A percentile compares a stretch with the other conserved stretches of the same genome.
Evolutionary conservation across 148 eudicot species (phyloP).

Genomic region (Salicornia ramosissima): DNA sequence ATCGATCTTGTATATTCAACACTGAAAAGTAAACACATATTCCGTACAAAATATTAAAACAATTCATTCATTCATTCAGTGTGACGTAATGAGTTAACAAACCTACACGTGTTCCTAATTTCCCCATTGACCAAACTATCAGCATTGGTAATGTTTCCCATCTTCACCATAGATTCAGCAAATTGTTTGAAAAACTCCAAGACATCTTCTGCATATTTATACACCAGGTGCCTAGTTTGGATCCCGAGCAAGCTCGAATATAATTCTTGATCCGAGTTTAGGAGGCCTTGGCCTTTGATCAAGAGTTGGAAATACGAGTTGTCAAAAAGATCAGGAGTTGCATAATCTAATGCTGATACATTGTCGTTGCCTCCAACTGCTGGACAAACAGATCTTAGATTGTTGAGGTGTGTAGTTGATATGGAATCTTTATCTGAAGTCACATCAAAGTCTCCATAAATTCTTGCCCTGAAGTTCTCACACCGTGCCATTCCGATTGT

Average conservation of each 20-base stretch:
- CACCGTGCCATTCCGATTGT: conserved; percentile 94
- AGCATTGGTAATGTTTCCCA: conserved; percentile 73
- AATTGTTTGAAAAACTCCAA: conserved; percentile 77
- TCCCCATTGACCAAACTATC: conserved; percentile 69
- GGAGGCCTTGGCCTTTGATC: conserved; percentile 68
- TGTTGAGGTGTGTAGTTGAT: conserved; percentile 45
- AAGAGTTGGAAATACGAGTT: conserved; percentile 73
- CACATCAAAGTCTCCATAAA: conserved; percentile 68
- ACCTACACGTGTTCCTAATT: conserved; percentile 86
- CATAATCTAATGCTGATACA: conserved; percentile 61
- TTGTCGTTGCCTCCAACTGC: conserved; percentile 54
- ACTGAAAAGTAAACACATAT: too few species aligned
- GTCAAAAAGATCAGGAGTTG: conserved; percentile 72
- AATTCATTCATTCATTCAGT: too few species aligned
- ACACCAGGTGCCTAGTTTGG: conserved; percentile 60
- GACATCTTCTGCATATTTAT: conserved; percentile 53
- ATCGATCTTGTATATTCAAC: too few species aligned
- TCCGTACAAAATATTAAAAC: too few species aligned
- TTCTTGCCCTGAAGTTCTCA: conserved; percentile 58
- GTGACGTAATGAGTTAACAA: conserved; percentile 45
- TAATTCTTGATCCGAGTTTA: conserved; percentile 82
- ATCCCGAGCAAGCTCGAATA: conserved; percentile 68
- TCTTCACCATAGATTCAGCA: conserved; percentile 83
- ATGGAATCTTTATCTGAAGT: conserved; percentile 50
- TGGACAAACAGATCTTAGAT: conserved; percentile 56